Percentiles rank a stretch among this genome's conserved stretches.
Conservation (phyloP, 2,329 filamentous ascomycete genomes). For the Clonostachys rosea region DNA sequence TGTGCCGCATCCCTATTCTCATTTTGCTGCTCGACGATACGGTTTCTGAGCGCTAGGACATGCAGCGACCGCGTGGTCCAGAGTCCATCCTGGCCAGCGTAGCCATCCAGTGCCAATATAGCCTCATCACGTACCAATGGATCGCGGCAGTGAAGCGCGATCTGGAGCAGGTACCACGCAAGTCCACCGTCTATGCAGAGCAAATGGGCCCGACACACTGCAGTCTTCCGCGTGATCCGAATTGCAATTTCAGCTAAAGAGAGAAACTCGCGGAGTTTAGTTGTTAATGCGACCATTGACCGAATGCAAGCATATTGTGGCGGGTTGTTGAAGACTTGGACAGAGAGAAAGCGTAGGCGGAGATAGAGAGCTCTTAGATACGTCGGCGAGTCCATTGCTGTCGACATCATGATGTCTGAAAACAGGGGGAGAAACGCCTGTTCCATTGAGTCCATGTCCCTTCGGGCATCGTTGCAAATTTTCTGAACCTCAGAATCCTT, state of each 20-base stretch:
- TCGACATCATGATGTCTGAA: constrained; percentile 14
- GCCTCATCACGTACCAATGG: constrained; percentile 22
- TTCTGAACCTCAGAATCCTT: no score
- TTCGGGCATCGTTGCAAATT: no score
- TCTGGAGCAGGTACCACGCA: constrained; percentile 11
- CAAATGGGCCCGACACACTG: background rate
- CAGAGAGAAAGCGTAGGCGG: constrained; percentile 18
- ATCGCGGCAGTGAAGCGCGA: constrained; percentile 21
- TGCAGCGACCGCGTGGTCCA: constrained; percentile 20
- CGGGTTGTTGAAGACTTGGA: constrained; percentile 18
- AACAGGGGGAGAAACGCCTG: constrained; percentile 25
- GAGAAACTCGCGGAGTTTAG: constrained; percentile 23
- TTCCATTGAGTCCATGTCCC: constrained; percentile 7
- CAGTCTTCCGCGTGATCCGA: background rate
- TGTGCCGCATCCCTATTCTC: no score
- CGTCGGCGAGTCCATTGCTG: constrained; percentile 12
- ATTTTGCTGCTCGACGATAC: constrained; percentile 12
- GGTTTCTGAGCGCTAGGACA: constrained; percentile 14
- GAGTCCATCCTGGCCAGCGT: constrained; percentile 23
- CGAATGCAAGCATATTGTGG: constrained; percentile 14
- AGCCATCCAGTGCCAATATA: constrained; percentile 18
- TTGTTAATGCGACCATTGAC: constrained; percentile 12
- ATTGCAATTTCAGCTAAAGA: constrained; percentile 18
- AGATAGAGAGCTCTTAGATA: constrained; percentile 24
- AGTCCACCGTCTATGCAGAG: constrained; percentile 18